phyloP scores from a whole-genome alignment of 768 basidiomycete genomes.

The Aureoboletus auriporus region DNA sequence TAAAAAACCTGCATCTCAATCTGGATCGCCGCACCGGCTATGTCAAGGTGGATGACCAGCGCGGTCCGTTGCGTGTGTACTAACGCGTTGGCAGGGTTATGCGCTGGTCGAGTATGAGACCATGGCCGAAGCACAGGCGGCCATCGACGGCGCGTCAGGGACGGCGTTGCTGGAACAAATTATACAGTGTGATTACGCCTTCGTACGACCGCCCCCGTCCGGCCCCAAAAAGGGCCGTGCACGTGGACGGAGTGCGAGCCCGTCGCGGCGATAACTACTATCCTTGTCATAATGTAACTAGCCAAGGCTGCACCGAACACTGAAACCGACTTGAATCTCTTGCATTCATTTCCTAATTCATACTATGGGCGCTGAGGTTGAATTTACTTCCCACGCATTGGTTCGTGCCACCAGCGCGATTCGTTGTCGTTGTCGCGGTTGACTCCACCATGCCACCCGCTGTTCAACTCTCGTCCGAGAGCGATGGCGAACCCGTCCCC shows the following conservation, averaged over 20 bases:
- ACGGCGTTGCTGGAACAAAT: constrained; percentile 80
- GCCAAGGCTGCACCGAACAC: too few relatives aligned
- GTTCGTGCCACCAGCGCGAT: constrained; percentile 22
- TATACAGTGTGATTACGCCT: constrained; percentile 89
- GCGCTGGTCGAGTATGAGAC: constrained; percentile 97
- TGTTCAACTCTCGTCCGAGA: constrained; percentile 23
- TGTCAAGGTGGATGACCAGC: constrained; percentile 70
- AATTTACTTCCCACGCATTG: constrained; percentile 14
- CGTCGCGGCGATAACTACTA: constrained; percentile 47
- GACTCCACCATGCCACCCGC: constrained; percentile 21
- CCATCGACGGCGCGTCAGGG: constrained; percentile 87
- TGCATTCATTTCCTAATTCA: too few relatives aligned
- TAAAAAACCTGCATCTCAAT: constrained; percentile 96
- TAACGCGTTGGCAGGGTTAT: constrained; percentile 67
- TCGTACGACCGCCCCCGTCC: constrained; percentile 79
- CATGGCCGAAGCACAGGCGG: constrained; percentile 88
- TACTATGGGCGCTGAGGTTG: constrained; percentile 6
- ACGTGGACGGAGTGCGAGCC: constrained; percentile 75
- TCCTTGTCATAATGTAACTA: not conserved
- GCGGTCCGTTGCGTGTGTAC: not conserved
- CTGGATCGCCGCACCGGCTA: constrained; percentile 96
- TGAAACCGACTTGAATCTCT: too few relatives aligned
- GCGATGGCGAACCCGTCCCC: constrained; percentile 19
- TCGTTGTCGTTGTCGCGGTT: constrained; percentile 2
- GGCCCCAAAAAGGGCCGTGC: constrained; percentile 75